Evolutionary conservation across 441 rosid species (phyloP), one percentile per base, ranked within the genome.

Genomic region (Gossypium aridum): DNA sequence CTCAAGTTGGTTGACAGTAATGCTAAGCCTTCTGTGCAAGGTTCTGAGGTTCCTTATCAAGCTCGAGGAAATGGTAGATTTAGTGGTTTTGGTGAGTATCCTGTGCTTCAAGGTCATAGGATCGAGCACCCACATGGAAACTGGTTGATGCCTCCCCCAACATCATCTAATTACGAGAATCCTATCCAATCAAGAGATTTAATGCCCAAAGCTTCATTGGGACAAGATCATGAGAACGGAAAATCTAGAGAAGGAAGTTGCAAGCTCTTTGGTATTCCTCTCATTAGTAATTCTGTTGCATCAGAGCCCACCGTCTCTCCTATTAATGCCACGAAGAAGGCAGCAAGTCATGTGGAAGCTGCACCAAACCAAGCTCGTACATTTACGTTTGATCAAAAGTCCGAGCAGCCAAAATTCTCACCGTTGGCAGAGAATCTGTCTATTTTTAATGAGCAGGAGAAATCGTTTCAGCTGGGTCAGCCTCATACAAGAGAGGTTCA

Each of bases 261-360:
- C 85, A 96, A 83, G 81, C 92, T 96, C 47, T 96, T 96, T 78
- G 99, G 99, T 56, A 87, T 93, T 79, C 92, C 96, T 37, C 87
- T 94, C 64, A 77, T 79, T 62, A 77, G 88, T 75, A 85, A 77
- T 80, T 78, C 79, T 73, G 85, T 72, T 72, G 54, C 85, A 69
- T 53, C 84, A 7, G 92, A 91, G 64, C 79, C 81, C n/a, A 26
- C 65, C 2, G 69, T 62, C 69, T 57, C 85, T 8, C 81, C 69
- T 47, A 76, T 78, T 81, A 80, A 74, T 79, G 28, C 68, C 13
- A 53, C 47, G 47, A 82, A 76, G 28, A 87, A 87, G 64, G 28
- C 79, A 14, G 63, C 7, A 1, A 64, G 57, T 16, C 79, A 70
- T 20, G 5, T 77, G 2, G 83, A 80, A 64, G 45, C 80, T 17